A percentile compares a stretch with the other conserved stretches of the same genome.
Conservation (phyloP, 208 protist genomes). For the Acanthamoeba triangularis region DNA sequence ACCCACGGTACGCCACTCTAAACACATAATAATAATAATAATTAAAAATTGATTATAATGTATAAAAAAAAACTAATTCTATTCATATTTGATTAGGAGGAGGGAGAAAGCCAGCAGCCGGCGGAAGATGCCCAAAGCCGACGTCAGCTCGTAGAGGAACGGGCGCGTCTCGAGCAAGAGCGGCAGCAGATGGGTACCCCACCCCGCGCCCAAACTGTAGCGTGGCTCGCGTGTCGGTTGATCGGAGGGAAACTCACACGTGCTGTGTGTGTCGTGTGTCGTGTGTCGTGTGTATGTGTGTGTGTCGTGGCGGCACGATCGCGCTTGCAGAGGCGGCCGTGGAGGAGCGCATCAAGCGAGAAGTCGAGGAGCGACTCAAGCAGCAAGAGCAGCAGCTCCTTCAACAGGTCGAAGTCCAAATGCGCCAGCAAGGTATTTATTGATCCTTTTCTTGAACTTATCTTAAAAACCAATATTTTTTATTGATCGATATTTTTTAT, state of each 20-base stretch:
- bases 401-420: not conserved
- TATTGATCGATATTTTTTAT: not conserved
- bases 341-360: slow-evolving; percentile 4
- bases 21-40: not conserved
- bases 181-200: not conserved
- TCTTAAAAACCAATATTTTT: not conserved
- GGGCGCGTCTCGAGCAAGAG: not conserved
- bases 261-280: too few species aligned
- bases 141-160: not conserved
- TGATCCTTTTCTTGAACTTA: not conserved
- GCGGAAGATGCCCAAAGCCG: not conserved
- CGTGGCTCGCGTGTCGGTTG: too few species aligned
- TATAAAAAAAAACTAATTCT: too few species aligned
- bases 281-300: too few species aligned
- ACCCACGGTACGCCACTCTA: not conserved
- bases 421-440: not conserved
- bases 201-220: too few species aligned
- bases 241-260: too few species aligned
- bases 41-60: not conserved
- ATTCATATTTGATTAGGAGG: not conserved
- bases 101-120: not conserved
- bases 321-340: not conserved
- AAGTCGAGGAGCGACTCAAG: slow-evolving; percentile 46
- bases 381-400: slow-evolving; percentile 8
- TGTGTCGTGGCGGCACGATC: not conserved